Evolutionary conservation across 106 monocot genomes (phyloP).

Genomic region (Allium sativum): DNA sequence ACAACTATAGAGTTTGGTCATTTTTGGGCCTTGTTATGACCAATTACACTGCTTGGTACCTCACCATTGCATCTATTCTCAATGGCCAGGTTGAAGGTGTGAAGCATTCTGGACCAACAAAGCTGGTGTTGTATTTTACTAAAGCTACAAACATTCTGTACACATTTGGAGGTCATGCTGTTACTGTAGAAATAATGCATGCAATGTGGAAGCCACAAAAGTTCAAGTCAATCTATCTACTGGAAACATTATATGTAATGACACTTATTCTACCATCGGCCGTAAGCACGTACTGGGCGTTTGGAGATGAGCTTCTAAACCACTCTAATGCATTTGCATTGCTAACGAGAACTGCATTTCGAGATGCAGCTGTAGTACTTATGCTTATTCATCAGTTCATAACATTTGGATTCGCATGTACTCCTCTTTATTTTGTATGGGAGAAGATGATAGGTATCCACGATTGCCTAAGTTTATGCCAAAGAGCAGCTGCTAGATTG

Average conservation of each 20-base stretch:
- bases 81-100: conserved; percentile 80
- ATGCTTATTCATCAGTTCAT: conserved; percentile 99
- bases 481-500: conserved; percentile 76
- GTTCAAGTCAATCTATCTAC: conserved; percentile 59
- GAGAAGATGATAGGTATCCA: conserved; percentile 86
- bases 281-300: conserved; percentile 80
- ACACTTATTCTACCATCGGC: conserved; percentile 70
- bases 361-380: conserved; percentile 74
- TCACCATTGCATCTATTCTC: conserved; percentile 50
- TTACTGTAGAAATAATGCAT: conserved; percentile 82
- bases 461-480: conserved; percentile 79
- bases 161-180: conserved; percentile 80
- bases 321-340: conserved; percentile 81
- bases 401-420: conserved; percentile 97
- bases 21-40: conserved; percentile 70
- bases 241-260: conserved; percentile 53
- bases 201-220: conserved; percentile 72
- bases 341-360: conserved; percentile 58
- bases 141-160: conserved; percentile 81
- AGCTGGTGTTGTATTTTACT: conserved; percentile 65
- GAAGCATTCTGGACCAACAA: conserved; percentile 64
- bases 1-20: conserved; percentile 76
- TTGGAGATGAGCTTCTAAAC: conserved; percentile 73
- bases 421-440: conserved; percentile 96
- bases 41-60: conserved; percentile 72